Conservation (phyloP, 768 basidiomycete species). For the Macrolepiota dolichaula region DNA sequence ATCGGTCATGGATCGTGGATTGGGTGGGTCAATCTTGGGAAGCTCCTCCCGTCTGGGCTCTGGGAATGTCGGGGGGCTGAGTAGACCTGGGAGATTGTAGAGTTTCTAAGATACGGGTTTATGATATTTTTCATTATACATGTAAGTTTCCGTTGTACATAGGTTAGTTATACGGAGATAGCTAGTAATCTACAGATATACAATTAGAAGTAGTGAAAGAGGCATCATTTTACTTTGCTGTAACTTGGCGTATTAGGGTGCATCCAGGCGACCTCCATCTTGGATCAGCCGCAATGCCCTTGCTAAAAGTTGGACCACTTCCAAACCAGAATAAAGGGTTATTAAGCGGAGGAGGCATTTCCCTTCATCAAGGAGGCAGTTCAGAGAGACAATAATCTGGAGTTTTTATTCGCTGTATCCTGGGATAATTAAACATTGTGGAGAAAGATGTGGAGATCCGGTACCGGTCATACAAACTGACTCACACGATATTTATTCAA, state of each 20-base stretch:
- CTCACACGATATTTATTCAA: background rate
- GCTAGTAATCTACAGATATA: no score
- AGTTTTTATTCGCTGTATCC: no score
- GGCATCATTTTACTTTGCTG: background rate
- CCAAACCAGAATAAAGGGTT: background rate
- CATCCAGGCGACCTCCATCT: background rate
- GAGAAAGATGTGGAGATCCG: background rate
- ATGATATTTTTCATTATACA: background rate
- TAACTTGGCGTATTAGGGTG: background rate
- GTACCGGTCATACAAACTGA: slow-evolving; percentile 8
- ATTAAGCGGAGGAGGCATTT: background rate
- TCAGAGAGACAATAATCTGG: background rate
- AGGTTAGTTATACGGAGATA: background rate
- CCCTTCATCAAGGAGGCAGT: background rate
- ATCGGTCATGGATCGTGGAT: background rate
- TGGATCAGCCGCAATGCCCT: background rate
- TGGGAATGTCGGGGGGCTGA: background rate
- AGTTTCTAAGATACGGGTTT: background rate
- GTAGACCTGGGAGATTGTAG: background rate
- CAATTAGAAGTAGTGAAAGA: no score
- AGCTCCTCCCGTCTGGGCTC: background rate
- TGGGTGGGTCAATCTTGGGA: background rate
- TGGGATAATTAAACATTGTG: no score
- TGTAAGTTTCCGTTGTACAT: background rate
- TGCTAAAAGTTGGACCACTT: background rate